Base-by-base conservation (phyloP, 768 basidiomycete genomes). In the Leccinum subgranulosum region DNA sequence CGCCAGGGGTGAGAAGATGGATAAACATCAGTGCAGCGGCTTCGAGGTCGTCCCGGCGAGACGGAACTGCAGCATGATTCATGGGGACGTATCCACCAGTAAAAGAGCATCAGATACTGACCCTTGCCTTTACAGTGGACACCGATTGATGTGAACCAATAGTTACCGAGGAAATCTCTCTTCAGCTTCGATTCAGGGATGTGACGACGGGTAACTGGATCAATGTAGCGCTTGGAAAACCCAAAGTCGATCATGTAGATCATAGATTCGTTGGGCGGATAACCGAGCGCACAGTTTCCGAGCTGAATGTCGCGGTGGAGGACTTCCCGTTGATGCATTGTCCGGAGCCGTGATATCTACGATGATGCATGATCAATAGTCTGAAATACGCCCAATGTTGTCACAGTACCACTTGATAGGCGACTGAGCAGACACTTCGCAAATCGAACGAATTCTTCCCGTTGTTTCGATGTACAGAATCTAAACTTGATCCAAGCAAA, bases 231-330 rank as follows among this genome's bases (percentile, higher is more conserved):
- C 65, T 90, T 91, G 17, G 88, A 88, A 69, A 92, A 92, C 14
- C 89, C 89, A 67, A 92, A 91, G 69, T 92, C 90, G 63, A 92
- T 92, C 88, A 91, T 87, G 65, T 90, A 91, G 60, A 92, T 76
- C 36, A 73, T 78, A 52, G 77, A 77, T 14, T 86, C 77, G 60
- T 88, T 74, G 1, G 86, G 83, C 4, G 78, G 71, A 50, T 79
- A 74, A 14, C 89, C 89, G 53, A 90, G 68, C 3, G 82, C 84
- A 62, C 85, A 87, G 67, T 92, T 92, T 2, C 90, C 89, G 7
- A 90, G 80, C 60, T 92, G 89, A 51, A 92, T 85, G 60, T 92
- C 89, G 8, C 89, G 82, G 65, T 91, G 89, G 29, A 91, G 75
- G 34, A 92, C 77, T 12, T 88, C 89, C 29, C 83, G 80, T 11